These are phyloP conservation scores for Pichia californica DNA, from an alignment of 805 yeast species.

Conservation along the genomic window DNA sequence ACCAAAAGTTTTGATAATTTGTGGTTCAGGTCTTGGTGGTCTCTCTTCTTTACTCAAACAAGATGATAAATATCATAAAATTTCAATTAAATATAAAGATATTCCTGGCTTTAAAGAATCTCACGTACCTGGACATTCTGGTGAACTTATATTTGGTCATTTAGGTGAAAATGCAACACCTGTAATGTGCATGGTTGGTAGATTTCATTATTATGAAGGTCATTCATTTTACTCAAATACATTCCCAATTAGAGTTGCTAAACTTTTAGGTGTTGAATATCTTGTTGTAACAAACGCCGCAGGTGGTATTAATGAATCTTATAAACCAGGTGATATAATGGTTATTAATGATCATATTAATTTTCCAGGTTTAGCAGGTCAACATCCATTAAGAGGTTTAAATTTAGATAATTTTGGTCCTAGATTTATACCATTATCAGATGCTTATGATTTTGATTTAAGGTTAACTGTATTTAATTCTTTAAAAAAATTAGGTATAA, in stretches of 20 bases:
- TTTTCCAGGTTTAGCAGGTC: constrained; percentile 85
- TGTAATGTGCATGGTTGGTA: constrained; percentile 89
- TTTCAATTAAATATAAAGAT: constrained; percentile 52
- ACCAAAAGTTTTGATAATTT: constrained; percentile 73
- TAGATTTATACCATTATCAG: constrained; percentile 80
- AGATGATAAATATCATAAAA: constrained; percentile 21
- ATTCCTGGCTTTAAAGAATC: constrained; percentile 80
- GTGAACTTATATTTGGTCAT: constrained; percentile 70
- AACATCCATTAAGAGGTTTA: constrained; percentile 82
- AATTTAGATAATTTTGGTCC: constrained; percentile 78
- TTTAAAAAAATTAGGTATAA: constrained; percentile 39
- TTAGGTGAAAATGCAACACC: constrained; percentile 67
- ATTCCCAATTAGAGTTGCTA: constrained; percentile 76
- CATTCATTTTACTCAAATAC: constrained; percentile 75
- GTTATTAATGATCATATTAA: constrained; percentile 83
- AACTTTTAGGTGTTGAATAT: constrained; percentile 50
- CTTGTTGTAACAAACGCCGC: constrained; percentile 94
- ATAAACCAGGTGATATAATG: constrained; percentile 85
- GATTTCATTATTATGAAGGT: constrained; percentile 91
- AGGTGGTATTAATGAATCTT: constrained; percentile 71
- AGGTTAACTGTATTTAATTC: constrained; percentile 54
- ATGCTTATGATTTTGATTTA: constrained; percentile 76
- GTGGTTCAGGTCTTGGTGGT: constrained; percentile 94
- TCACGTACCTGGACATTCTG: constrained; percentile 89
- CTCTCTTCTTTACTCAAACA: constrained; percentile 50